Percentiles rank a stretch among this genome's conserved stretches.
Conservation (phyloP, 202 grass and related monocot species). For the Digitaria exilis region DNA sequence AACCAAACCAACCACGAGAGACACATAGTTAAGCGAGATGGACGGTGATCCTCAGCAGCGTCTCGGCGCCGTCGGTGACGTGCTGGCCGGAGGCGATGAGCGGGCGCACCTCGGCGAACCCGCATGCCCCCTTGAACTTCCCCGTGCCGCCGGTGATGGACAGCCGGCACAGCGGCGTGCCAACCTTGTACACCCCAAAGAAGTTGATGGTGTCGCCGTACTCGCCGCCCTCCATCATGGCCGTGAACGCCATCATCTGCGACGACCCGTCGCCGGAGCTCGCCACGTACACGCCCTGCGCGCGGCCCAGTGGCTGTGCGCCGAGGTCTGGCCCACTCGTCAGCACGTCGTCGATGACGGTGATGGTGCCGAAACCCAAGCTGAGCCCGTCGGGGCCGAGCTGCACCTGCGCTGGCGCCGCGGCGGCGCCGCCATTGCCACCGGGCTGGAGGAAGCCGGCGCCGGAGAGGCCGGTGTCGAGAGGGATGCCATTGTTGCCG, state of each 20-base stretch:
- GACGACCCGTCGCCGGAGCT: constrained; percentile 61
- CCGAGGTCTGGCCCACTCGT: constrained; percentile 56
- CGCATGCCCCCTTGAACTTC: constrained; percentile 63
- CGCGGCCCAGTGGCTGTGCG: constrained; percentile 52
- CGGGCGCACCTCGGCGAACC: constrained; percentile 59
- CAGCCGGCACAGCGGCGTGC: constrained; percentile 50
- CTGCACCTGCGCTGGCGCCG: constrained; percentile 50
- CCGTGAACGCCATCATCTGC: constrained; percentile 76
- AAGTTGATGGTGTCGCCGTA: constrained; percentile 75
- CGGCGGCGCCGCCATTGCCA: constrained; percentile 31
- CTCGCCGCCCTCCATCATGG: constrained; percentile 73
- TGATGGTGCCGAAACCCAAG: constrained; percentile 65
- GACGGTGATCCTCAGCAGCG: constrained; percentile 58
- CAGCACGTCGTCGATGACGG: constrained; percentile 66
- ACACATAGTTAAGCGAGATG: constrained; percentile 46
- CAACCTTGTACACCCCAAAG: constrained; percentile 63
- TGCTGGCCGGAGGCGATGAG: constrained; percentile 60
- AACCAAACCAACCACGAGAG: neutral
- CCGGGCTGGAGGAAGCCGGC: constrained; percentile 41
- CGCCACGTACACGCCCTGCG: constrained; percentile 65
- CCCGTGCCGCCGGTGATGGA: constrained; percentile 68
- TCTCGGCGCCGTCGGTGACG: constrained; percentile 55
- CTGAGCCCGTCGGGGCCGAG: constrained; percentile 64
- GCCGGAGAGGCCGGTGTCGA: constrained; percentile 68
- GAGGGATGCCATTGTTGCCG: constrained; percentile 67